Evolutionary conservation across 2,329 filamentous ascomycete genomes (phyloP), one percentile per base, ranked within the genome.

Genomic region (Cladosporium oxysporum): DNA sequence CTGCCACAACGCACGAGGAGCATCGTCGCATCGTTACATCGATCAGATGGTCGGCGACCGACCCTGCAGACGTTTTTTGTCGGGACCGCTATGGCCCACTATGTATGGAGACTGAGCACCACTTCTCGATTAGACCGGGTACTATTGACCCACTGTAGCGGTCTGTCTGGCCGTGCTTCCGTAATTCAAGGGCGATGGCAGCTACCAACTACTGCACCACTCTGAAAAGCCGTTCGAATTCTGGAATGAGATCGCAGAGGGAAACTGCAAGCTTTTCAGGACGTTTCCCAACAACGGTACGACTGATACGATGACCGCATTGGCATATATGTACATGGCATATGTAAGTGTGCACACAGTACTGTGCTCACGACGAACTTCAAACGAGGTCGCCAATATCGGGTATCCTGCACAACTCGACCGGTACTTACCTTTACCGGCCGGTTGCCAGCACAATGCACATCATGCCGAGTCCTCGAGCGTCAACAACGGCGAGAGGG

Each of bases 291-390:
- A 41, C 21, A 26, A 21, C 23, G 55, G 55, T 58, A 58, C 55
- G 11, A 41, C 29, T 58, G 33, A 58, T 18, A 58, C 55, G 10
- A 41, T 58, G 55, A 58, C 55, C 55, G 55, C 55, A 58, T 58
- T n/a, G 49, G 49, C 12, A 53, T 28, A 18, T 7, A 18, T 18
- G 28, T 26, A 26, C 23, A 16, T 12, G 16, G 28, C 49, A 18
- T 12, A 12, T 29, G 49, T 26, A 53, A 26, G n/a, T 12, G 41
- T 47, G 18, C 7, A 21, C 6, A 23, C n/a, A 21, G 8, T 21
- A 12, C 41, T 47, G 41, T 47, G 10, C 21, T 21, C n/a, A 21
- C 8, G n/a, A 47, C 41, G 6, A 21, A 47, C 10, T 47, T 47
- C 37, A n/a, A 47, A 23, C n/a, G 7, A 21, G n/a, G 11, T 33